These are phyloP conservation scores for Saturnispora dispora DNA, from an alignment of 805 yeast species.

Conservation along the genomic window DNA sequence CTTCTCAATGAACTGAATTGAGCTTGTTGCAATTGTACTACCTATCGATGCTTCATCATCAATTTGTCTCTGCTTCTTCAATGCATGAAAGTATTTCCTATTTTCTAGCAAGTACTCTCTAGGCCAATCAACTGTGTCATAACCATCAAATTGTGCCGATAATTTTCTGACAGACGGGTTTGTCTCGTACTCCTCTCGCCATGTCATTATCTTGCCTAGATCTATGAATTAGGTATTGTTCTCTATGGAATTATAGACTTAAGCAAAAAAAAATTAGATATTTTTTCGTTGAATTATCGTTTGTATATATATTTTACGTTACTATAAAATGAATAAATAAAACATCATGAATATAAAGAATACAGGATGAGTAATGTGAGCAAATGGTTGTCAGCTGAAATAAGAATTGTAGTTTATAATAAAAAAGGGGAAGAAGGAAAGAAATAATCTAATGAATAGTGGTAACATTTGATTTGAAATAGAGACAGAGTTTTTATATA, in stretches of 20 bases:
- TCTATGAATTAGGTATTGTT: too few relatives aligned
- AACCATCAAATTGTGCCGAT: slow-evolving; percentile 47
- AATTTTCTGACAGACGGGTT: slow-evolving; percentile 7
- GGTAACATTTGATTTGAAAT: neutral
- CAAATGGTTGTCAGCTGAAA: neutral
- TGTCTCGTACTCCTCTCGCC: slow-evolving; percentile 10
- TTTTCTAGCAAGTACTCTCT: slow-evolving; percentile 50
- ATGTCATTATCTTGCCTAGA: neutral
- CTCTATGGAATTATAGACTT: too few relatives aligned
- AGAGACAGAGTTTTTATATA: neutral
- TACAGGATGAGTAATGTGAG: neutral
- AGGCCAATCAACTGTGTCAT: slow-evolving; percentile 63
- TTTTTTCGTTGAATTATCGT: neutral
- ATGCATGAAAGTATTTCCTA: slow-evolving; percentile 19
- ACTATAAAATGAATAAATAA: slow-evolving; percentile 6
- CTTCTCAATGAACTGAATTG: slow-evolving; percentile 10
- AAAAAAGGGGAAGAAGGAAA: neutral
- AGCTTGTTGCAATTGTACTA: slow-evolving; percentile 4
- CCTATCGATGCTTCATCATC: slow-evolving; percentile 8
- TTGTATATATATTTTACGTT: neutral
- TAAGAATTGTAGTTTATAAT: neutral
- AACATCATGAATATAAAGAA: neutral
- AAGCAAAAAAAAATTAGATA: too few relatives aligned
- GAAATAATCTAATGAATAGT: neutral
- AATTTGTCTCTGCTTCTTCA: slow-evolving; percentile 8